Evolutionary conservation across 768 basidiomycete species (phyloP), one percentile per base, ranked within the genome.

Genomic region (Russula griseocarnosa): DNA sequence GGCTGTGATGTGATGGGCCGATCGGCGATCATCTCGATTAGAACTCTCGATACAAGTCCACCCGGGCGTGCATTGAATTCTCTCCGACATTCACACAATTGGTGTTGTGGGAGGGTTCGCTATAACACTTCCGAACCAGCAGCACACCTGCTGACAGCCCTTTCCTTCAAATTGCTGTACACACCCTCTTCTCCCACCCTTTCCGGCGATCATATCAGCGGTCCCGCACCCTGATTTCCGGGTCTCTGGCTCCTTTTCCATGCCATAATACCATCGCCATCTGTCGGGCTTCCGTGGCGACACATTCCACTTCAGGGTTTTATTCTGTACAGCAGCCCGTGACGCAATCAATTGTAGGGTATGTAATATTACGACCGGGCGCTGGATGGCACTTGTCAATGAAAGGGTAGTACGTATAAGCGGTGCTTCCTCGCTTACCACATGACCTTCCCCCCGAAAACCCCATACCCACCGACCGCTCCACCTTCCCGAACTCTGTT

Each of bases 1-100:
- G 58, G 63, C 58, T 59, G 52, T 59, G 36, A 13, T 36, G 57
- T n/a, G 52, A 18, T 22, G 16, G 20, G 11, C 18, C 16, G 57
- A 58, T 63, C 62, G 55, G 22, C 30, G 53, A 64, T 64, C 53
- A 58, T 59, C 51, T 53, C 46, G 54, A 50, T 55, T n/a, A 6
- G 13, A 26, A 16, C 14, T 38, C 40, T 42, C n/a, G 38, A 60
- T 58, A 28, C 47, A 58, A 20, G 28, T 28, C 24, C 22, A 2
- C 30, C 46, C 8, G 55, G 54, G 47, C 34, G 53, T 10, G 5
- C 42, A n/a, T 9, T 9, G 11, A 18, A 20, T 16, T 34, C 10
- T 34, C 34, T 51, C 22, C 5, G 20, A 2, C 38, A 30, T 30
- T 42, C 50, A 60, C 18, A 22, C 34, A 38, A n/a, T 24, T 38